Percentiles rank a stretch among this genome's conserved stretches.
These are phyloP conservation scores for Aspergillus niger DNA, from an alignment of 2,329 filamentous ascomycete genomes.

Conservation along the genomic window DNA sequence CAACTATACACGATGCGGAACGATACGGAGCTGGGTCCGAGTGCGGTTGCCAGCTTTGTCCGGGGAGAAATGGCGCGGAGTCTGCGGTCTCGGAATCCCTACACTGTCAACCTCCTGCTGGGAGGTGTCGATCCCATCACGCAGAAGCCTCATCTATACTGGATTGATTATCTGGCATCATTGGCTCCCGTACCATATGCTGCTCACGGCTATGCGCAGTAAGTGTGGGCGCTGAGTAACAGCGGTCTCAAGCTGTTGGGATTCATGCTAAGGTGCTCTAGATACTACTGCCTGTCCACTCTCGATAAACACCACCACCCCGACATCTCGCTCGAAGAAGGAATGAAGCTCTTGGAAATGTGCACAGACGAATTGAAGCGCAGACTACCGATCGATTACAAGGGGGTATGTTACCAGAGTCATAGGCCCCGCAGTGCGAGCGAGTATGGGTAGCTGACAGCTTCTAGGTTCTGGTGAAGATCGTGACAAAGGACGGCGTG, in stretches of 20 bases:
- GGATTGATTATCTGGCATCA: conserved; percentile 94
- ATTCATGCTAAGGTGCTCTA: conserved; percentile 38
- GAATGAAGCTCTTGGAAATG: conserved; percentile 88
- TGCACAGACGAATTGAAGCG: conserved; percentile 97
- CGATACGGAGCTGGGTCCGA: conserved; percentile 84
- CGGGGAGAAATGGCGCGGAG: conserved; percentile 89
- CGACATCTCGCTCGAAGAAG: conserved; percentile 84
- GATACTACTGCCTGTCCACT: conserved; percentile 96
- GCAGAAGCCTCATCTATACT: conserved; percentile 88
- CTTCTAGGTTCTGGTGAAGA: conserved; percentile 69
- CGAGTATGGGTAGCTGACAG: conserved; percentile 19
- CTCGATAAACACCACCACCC: conserved; percentile 99
- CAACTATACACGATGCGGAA: conserved; percentile 99
- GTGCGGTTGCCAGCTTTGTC: conserved; percentile 88
- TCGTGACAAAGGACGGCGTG: conserved; percentile 91
- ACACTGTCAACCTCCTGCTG: conserved; percentile 94
- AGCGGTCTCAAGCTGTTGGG: neutral
- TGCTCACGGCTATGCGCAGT: conserved; percentile 97
- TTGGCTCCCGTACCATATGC: conserved; percentile 89
- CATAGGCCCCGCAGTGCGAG: conserved; percentile 3
- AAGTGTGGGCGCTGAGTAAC: conserved; percentile 41
- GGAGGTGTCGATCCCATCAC: conserved; percentile 92
- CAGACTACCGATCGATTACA: conserved; percentile 97
- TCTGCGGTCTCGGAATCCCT: conserved; percentile 87
- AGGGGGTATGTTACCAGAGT: conserved; percentile 66